Evolutionary conservation across 345 rosid species (phyloP), one percentile per base, ranked within the genome.

Genomic region (Ailanthus altissimus): DNA sequence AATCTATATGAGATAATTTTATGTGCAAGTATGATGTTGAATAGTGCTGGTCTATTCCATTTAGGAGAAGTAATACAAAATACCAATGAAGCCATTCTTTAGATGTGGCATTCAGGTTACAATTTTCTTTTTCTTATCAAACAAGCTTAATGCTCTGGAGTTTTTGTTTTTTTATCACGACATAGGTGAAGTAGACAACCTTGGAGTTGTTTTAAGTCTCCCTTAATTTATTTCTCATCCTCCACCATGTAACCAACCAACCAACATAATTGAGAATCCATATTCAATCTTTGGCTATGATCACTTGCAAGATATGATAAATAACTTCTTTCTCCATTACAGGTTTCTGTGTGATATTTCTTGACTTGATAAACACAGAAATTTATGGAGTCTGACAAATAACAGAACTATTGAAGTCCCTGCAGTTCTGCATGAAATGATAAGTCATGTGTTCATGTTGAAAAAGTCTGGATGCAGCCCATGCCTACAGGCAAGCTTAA

Each of bases 381-480:
- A 32, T 5, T 23, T 47, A 25, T 4, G 32, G 26, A 57, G 45
- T 26, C 9, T 54, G 23, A 66, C 16, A 25, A 23, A 67, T 5
- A 40, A 43, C 20, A 26, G 21, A 25, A 10, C 58, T 26, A 12
- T 21, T 21, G 26, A 46, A 38, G 43, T 26, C 62, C 68, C 21
- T 40, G 67, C 57, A 42, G 43, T 64, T 23, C 56, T 51, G 66
- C 15, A 57, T 25, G 40, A 56, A 56, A 67, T 42, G 26, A 53
- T 66, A 54, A 54, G 54, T 13, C 10, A 8, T 5, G 28, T 51
- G 23, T 59, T 32, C 38, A 32, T 32, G 38, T 32, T 32, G 38
- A 32, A 32, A 49, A 54, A 54, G 63, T 71, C 47, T 54, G 75
- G 75, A 40, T 59, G 50, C 61, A 61, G n/a, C 45, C 26, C 58